Base-by-base conservation (phyloP, 768 basidiomycete genomes). In the Pholiota microspora region DNA sequence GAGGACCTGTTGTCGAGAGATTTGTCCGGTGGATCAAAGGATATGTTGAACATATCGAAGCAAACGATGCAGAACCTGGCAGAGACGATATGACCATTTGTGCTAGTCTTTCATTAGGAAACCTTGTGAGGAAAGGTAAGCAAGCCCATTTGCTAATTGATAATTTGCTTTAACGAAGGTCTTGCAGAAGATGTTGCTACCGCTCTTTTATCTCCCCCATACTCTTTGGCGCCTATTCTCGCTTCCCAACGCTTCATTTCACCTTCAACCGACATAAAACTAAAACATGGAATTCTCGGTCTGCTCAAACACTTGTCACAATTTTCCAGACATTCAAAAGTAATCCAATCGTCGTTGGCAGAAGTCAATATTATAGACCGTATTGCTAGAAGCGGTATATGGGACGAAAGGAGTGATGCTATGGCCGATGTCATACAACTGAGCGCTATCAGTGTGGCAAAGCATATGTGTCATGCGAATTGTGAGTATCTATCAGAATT, bases 221-320 rank as follows among this genome's bases (percentile, higher is more conserved):
- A 85, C 49, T 79, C 81, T 34, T 74, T 96, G 12, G 84, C 84
- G 13, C 74, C 80, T 7, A 63, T 88, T 12, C 71, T 92, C 44
- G 74, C 80, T 7, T 87, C 87, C 4, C 68, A 69, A 15, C 70
- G 73, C 52, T 69, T 86, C n/a, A 76, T 92, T 35, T 76, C 77
- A 9, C 72, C 77, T 13, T 66, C 70, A 34, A 77, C 79, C 7
- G 88, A 92, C 64, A 77, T 92, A 66, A 91, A 94, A 67, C 75
- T 95, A 57, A 92, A 95, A 67, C 94, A 98, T 63, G 93, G 91
- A 13, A 82, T 91, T 53, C 76, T 96, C 23, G 92, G 92, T 24
- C 73, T 98, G 32, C 76, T 98, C 36, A 91, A 93, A 67, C 90
- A 98, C 66, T 75, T 99, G 2, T 84, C 92, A 2, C 88, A 88